Evolutionary conservation across 495 filamentous ascomycete genomes (phyloP).

Genomic region (Neurospora sp.): DNA sequence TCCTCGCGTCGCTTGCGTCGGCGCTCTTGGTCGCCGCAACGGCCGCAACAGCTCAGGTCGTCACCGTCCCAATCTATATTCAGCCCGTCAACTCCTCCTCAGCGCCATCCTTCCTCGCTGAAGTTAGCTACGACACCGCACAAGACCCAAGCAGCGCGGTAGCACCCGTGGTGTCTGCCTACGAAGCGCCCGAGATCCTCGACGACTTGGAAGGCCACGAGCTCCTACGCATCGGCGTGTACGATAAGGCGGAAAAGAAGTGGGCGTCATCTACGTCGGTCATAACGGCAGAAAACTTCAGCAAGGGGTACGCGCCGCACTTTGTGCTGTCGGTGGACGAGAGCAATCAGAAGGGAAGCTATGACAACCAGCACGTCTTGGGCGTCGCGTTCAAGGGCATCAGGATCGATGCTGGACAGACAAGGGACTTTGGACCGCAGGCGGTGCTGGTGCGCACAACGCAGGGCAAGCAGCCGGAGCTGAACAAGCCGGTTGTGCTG

Average conservation of each 20-base stretch:
- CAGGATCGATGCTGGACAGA: slow-evolving; percentile 42
- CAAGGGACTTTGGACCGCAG: slow-evolving; percentile 46
- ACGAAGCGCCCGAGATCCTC: slow-evolving; percentile 37
- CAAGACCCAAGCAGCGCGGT: slow-evolving; percentile 2
- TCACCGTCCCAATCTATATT: slow-evolving; percentile 32
- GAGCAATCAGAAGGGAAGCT: slow-evolving; percentile 12
- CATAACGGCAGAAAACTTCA: slow-evolving; percentile 37
- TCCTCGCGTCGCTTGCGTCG: slow-evolving; percentile 3
- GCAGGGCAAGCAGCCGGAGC: slow-evolving; percentile 41
- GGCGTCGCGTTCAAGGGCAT: slow-evolving; percentile 32
- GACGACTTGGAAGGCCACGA: slow-evolving; percentile 10
- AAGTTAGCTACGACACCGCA: slow-evolving; percentile 34
- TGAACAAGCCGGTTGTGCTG: slow-evolving; percentile 58
- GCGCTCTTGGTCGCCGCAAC: slow-evolving; percentile 23
- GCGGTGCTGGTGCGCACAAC: slow-evolving; percentile 37
- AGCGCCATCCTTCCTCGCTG: slow-evolving; percentile 32
- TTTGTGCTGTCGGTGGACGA: slow-evolving; percentile 34
- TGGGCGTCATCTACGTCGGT: slow-evolving; percentile 42
- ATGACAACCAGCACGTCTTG: slow-evolving; percentile 18
- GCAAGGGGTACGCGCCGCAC: slow-evolving; percentile 42
- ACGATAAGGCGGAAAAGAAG: slow-evolving; percentile 21
- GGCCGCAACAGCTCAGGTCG: slow-evolving; percentile 10
- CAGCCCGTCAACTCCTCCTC: slow-evolving; percentile 28
- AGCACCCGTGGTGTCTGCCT: slow-evolving; percentile 29
- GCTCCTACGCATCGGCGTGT: slow-evolving; percentile 41